A percentile compares a stretch with the other conserved stretches of the same genome.
Evolutionary conservation across 345 rosid genomes (phyloP).

Genomic region (Conringia planisiliqua): DNA sequence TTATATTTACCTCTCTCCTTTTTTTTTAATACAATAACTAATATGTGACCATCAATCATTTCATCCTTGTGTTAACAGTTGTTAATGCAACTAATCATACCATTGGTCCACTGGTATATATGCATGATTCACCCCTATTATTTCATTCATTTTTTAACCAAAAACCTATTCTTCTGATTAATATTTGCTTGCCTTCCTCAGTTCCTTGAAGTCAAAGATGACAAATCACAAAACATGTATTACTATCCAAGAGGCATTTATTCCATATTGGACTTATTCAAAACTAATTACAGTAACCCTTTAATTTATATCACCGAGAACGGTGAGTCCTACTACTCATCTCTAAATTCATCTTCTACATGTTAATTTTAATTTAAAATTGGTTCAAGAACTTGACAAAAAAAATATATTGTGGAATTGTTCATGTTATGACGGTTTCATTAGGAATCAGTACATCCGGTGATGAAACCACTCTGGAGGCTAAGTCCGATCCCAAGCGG

Average conservation of each 20-base stretch:
- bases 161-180: neutral
- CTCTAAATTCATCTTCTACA: neutral
- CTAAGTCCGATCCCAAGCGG: neutral
- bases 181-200: neutral
- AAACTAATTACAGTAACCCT: neutral
- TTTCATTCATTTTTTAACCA: neutral
- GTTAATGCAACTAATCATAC: neutral
- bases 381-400: neutral
- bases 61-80: neutral
- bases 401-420: neutral
- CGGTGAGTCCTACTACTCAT: neutral
- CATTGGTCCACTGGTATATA: constrained; percentile 24
- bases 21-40: neutral
- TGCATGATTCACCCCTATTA: neutral
- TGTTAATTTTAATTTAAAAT: neutral
- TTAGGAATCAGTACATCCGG: constrained; percentile 5
- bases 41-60: neutral
- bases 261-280: neutral
- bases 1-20: neutral
- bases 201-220: neutral
- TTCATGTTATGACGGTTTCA: neutral
- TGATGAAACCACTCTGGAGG: neutral
- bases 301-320: neutral
- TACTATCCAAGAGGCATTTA: constrained; percentile 23
- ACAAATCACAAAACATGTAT: neutral